These are phyloP conservation scores for Helenozyma baotianmanensis DNA, from an alignment of 805 yeast genomes.

Conservation along the genomic window DNA sequence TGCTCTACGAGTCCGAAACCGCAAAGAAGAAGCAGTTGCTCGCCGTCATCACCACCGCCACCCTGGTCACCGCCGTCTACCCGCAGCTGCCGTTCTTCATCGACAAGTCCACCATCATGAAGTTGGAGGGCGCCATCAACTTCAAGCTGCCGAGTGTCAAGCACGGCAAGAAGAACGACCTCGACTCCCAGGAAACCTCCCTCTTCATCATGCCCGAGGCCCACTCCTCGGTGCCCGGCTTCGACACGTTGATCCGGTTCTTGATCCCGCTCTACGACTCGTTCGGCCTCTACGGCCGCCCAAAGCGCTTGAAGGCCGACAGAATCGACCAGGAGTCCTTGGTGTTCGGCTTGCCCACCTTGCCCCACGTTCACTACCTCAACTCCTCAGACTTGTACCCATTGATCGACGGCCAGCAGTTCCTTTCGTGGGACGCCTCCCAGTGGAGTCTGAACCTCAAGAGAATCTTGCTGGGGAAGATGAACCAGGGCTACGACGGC, in stretches of 20 bases:
- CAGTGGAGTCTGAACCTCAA: conserved; percentile 32
- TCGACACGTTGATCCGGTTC: conserved; percentile 44
- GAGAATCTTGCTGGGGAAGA: conserved; percentile 27
- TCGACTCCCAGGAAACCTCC: conserved; percentile 37
- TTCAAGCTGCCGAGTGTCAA: conserved; percentile 45
- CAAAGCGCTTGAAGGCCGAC: conserved; percentile 39
- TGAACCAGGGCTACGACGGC: conserved; percentile 58
- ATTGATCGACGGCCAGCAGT: conserved; percentile 20
- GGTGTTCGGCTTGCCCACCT: conserved; percentile 44
- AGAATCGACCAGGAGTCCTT: conserved; percentile 37
- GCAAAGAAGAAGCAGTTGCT: conserved; percentile 65
- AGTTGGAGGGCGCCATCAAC: conserved; percentile 75
- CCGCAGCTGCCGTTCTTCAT: conserved; percentile 80
- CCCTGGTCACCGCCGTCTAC: conserved; percentile 82
- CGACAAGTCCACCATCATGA: conserved; percentile 83
- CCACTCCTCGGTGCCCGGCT: conserved; percentile 45
- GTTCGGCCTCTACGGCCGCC: conserved; percentile 44
- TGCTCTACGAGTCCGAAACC: conserved; percentile 81
- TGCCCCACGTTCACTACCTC: conserved; percentile 42
- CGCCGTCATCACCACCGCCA: conserved; percentile 71
- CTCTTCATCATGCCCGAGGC: conserved; percentile 43
- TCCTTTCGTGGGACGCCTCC: conserved; percentile 34
- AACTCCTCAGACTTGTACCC: conserved; percentile 27
- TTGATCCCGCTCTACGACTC: conserved; percentile 38
- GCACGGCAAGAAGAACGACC: conserved; percentile 22